A percentile compares a stretch with the other conserved stretches of the same genome.
Evolutionary conservation across 2,329 filamentous ascomycete genomes (phyloP).

Genomic region (Calonectria montana): DNA sequence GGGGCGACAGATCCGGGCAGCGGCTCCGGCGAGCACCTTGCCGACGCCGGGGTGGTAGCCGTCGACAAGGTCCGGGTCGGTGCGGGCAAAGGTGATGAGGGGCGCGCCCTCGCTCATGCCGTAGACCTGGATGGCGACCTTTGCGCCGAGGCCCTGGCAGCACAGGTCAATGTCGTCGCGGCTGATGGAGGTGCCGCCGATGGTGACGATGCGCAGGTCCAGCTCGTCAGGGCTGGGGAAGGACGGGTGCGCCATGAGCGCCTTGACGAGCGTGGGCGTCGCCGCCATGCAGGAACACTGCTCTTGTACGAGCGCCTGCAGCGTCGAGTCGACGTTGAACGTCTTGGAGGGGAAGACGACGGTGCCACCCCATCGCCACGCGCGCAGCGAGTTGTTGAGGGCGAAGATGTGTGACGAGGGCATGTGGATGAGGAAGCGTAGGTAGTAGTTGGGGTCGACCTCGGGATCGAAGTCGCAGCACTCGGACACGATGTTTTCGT

Average conservation of each 20-base stretch:
- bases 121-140: slow-evolving; percentile 51
- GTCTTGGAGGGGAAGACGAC: slow-evolving; percentile 50
- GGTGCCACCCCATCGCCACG: slow-evolving; percentile 49
- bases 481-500: slow-evolving; percentile 53
- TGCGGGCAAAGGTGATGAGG: slow-evolving; percentile 52
- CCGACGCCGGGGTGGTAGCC: slow-evolving; percentile 55
- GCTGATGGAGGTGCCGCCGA: slow-evolving; percentile 48
- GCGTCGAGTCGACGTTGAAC: slow-evolving; percentile 48
- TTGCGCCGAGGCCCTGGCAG: slow-evolving; percentile 45
- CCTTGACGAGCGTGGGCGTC: slow-evolving; percentile 51
- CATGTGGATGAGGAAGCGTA: slow-evolving; percentile 53
- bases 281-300: slow-evolving; percentile 53
- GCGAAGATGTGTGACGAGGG: slow-evolving; percentile 53
- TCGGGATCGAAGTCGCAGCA: slow-evolving; percentile 51
- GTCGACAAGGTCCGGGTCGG: slow-evolving; percentile 43
- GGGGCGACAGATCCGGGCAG: slow-evolving; percentile 51
- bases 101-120: slow-evolving; percentile 60
- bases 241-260: slow-evolving; percentile 44
- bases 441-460: slow-evolving; percentile 39
- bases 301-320: slow-evolving; percentile 46
- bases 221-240: slow-evolving; percentile 43
- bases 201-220: slow-evolving; percentile 48
- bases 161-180: slow-evolving; percentile 48
- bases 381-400: slow-evolving; percentile 52
- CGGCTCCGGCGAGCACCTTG: slow-evolving; percentile 53